phyloP scores from a whole-genome alignment of 2,329 filamentous ascomycete genomes.

The Incumbomyces delicatus region DNA sequence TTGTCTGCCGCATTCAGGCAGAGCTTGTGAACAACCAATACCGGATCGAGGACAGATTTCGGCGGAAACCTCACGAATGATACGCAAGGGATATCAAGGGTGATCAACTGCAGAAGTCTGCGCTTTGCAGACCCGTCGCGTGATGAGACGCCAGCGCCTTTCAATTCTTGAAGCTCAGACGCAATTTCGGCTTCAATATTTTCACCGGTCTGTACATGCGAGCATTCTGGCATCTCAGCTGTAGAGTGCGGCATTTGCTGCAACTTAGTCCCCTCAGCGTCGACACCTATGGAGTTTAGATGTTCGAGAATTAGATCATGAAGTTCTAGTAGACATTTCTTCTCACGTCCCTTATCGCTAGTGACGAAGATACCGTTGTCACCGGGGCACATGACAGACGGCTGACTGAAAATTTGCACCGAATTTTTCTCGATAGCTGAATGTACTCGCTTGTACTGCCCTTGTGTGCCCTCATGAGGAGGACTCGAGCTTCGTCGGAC shows the following conservation, averaged over 20 bases:
- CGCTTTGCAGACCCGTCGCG: constrained; percentile 22
- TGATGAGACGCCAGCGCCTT: constrained; percentile 40
- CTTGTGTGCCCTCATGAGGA: no score
- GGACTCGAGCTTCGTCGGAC: background rate
- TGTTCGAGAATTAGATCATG: constrained; percentile 35
- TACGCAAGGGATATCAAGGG: constrained; percentile 22
- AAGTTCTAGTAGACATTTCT: constrained; percentile 49
- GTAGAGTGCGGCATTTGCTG: background rate
- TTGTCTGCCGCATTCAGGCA: constrained; percentile 47
- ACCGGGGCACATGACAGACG: constrained; percentile 34
- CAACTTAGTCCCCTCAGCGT: background rate
- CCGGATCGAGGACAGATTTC: constrained; percentile 47
- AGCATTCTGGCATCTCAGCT: constrained; percentile 12
- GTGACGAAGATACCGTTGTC: constrained; percentile 56
- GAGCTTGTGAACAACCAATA: constrained; percentile 48
- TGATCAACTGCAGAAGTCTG: constrained; percentile 9
- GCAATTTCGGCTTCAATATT: constrained; percentile 54
- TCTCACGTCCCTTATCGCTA: constrained; percentile 52
- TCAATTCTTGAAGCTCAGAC: constrained; percentile 45
- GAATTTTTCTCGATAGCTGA: background rate
- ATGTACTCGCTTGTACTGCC: no score
- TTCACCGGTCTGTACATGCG: constrained; percentile 26
- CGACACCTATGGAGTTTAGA: background rate
- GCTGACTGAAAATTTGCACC: constrained; percentile 10
- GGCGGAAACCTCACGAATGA: constrained; percentile 25